These are phyloP conservation scores for Eucalyptus grandis DNA, from an alignment of 345 rosid genomes.

Conservation along the genomic window DNA sequence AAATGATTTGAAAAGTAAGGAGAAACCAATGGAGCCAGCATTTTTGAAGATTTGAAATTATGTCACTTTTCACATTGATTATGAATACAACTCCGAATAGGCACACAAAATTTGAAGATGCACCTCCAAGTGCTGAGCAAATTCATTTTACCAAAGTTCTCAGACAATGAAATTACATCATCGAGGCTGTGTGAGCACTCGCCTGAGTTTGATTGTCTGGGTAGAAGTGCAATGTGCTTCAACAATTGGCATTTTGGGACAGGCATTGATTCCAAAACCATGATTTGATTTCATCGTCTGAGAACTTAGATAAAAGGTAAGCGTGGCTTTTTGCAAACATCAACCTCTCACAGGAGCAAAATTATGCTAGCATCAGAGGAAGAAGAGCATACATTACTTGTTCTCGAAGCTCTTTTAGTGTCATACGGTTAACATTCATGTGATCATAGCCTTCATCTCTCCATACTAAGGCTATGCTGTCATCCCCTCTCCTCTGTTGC, in stretches of 20 bases:
- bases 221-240: background rate
- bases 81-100: background rate
- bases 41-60: background rate
- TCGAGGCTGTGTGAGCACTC: background rate
- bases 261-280: background rate
- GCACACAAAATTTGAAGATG: background rate
- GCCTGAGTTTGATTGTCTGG: background rate
- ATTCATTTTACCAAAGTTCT: background rate
- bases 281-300: background rate
- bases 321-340: background rate
- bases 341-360: background rate
- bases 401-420: constrained; percentile 52
- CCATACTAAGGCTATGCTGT: constrained; percentile 63
- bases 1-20: background rate
- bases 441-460: constrained; percentile 58
- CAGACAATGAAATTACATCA: background rate
- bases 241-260: background rate
- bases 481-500: constrained; percentile 45
- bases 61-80: background rate
- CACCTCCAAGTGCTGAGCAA: background rate
- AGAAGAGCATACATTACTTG: constrained; percentile 62
- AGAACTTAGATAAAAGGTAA: background rate
- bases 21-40: background rate
- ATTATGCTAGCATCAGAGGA: background rate
- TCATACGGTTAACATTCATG: constrained; percentile 32